Conservation (phyloP, 495 filamentous ascomycete genomes). For the Xylaria scruposa region DNA sequence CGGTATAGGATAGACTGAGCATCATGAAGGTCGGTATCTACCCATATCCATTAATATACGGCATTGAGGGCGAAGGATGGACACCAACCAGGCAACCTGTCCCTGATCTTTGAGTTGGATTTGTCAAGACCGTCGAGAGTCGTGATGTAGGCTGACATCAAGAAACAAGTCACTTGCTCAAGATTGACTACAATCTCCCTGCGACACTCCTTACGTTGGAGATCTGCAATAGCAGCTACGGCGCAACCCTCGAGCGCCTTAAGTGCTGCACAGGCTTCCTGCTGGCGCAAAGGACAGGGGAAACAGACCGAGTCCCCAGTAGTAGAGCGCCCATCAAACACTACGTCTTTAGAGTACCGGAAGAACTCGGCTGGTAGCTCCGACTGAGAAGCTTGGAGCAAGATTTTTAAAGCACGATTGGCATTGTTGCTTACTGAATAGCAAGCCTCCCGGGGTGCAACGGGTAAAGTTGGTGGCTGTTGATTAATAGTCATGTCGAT, state of each 20-base stretch:
- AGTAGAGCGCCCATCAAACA: constrained; percentile 39
- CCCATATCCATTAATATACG: constrained; percentile 11
- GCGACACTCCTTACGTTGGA: constrained; percentile 47
- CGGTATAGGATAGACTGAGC: constrained; percentile 78
- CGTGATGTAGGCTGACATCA: constrained; percentile 75
- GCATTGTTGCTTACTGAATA: constrained; percentile 39
- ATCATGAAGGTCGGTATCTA: constrained; percentile 72
- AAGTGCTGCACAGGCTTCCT: constrained; percentile 69
- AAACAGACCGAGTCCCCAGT: constrained; percentile 49
- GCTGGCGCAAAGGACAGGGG: constrained; percentile 74
- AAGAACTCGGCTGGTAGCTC: constrained; percentile 45
- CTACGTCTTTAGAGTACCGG: constrained; percentile 35
- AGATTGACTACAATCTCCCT: constrained; percentile 63
- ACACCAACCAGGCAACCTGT: constrained; percentile 65
- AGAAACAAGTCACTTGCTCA: constrained; percentile 69
- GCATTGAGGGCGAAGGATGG: constrained; percentile 2
- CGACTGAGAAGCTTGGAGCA: constrained; percentile 34
- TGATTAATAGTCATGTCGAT: constrained; percentile 32
- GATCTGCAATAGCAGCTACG: constrained; percentile 67
- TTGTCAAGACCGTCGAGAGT: constrained; percentile 75
- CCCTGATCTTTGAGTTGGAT: constrained; percentile 63
- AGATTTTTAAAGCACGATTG: constrained; percentile 35
- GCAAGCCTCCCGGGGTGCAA: not conserved
- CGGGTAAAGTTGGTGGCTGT: constrained; percentile 3
- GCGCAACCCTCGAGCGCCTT: constrained; percentile 74